These are phyloP conservation scores for Pisolithus albus DNA, from an alignment of 768 basidiomycete species.

Conservation along the genomic window DNA sequence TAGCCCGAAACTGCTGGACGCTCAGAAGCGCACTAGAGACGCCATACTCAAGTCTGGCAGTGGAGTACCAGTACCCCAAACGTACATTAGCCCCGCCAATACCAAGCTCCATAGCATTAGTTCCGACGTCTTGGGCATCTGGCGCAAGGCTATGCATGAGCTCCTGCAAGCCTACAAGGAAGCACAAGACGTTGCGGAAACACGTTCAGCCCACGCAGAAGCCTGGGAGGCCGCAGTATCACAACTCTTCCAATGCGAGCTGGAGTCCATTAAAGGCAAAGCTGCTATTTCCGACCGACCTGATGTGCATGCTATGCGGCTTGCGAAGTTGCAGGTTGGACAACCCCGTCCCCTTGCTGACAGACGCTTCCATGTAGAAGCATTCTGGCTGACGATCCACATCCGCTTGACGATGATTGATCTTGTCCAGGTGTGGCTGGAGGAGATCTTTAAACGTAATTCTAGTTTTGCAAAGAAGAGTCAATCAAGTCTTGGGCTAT, in stretches of 20 bases:
- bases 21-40: conserved; percentile 9
- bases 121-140: conserved; percentile 25
- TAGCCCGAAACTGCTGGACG: conserved; percentile 1
- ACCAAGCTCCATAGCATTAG: conserved; percentile 26
- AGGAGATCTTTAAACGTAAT: conserved; percentile 21
- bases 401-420: conserved; percentile 46
- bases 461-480: conserved; percentile 10
- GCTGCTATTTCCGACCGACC: conserved; percentile 33
- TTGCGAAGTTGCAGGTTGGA: conserved; percentile 47
- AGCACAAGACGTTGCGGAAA: conserved; percentile 35
- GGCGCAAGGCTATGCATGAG: conserved; percentile 33
- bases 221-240: conserved; percentile 60
- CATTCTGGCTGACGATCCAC: conserved; percentile 47
- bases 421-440: conserved; percentile 37
- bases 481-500: conserved; percentile 37
- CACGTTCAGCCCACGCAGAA: conserved; percentile 46
- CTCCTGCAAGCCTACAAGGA: conserved; percentile 36
- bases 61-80: conserved; percentile 19
- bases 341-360: conserved; percentile 54
- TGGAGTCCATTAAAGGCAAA: conserved; percentile 27
- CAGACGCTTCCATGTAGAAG: conserved; percentile 53
- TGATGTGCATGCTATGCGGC: conserved; percentile 42
- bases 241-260: conserved; percentile 43
- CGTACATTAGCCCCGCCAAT: conserved; percentile 23
- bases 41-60: conserved; percentile 10